Percentiles rank a stretch among this genome's conserved stretches.
These are phyloP conservation scores for Lactarius hatsudake DNA, from an alignment of 768 basidiomycete genomes.

Conservation along the genomic window DNA sequence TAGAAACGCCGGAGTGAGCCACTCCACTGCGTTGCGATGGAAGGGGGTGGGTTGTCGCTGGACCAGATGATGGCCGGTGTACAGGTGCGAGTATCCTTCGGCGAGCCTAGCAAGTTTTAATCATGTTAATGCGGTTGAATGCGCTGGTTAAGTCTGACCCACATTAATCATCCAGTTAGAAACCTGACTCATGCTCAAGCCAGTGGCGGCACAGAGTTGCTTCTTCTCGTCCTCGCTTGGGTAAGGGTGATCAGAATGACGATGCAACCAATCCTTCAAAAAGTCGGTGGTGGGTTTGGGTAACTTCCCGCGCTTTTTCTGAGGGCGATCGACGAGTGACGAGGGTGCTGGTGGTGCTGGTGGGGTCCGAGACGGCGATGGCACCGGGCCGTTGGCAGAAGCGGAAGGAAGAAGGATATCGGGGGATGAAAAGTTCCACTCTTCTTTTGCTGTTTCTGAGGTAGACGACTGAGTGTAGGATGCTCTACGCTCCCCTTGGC, in stretches of 20 bases:
- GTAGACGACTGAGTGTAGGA: constrained; percentile 33
- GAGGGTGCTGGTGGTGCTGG: constrained; percentile 42
- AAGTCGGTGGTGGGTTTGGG: constrained; percentile 90
- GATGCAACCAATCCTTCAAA: constrained; percentile 84
- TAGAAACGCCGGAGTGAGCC: constrained; percentile 28
- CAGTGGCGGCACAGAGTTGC: constrained; percentile 80
- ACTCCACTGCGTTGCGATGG: constrained; percentile 35
- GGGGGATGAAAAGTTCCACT: constrained; percentile 65
- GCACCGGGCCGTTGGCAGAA: constrained; percentile 38
- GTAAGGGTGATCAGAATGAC: constrained; percentile 87
- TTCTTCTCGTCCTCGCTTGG: constrained; percentile 91
- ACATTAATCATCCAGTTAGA: constrained; percentile 95
- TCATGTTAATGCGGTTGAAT: constrained; percentile 25
- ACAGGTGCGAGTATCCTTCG: constrained; percentile 82
- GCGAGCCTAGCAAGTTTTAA: constrained; percentile 51
- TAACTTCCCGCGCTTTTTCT: constrained; percentile 81
- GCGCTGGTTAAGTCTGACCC: constrained; percentile 30
- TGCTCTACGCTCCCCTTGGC: constrained; percentile 64
- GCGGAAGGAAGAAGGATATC: constrained; percentile 51
- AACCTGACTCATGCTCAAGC: constrained; percentile 84
- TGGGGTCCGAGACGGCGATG: constrained; percentile 51
- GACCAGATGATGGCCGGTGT: constrained; percentile 69
- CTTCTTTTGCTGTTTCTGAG: constrained; percentile 55
- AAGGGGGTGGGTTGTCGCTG: constrained; percentile 76
- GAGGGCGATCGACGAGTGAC: constrained; percentile 69